Conservation (phyloP, 768 basidiomycete species). For the Pleurotus giganteus region DNA sequence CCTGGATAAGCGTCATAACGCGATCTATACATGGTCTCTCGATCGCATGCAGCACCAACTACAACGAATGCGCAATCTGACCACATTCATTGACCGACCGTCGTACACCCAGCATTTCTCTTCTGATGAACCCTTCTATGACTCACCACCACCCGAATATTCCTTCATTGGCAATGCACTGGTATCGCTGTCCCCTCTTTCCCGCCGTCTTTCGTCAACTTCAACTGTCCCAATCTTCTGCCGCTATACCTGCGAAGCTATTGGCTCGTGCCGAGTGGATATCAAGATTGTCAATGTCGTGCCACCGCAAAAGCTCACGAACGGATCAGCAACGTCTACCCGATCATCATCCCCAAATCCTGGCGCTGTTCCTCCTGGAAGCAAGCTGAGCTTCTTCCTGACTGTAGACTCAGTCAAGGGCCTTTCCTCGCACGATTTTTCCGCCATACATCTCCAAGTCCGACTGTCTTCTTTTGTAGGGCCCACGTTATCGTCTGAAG, state of each 20-base stretch:
- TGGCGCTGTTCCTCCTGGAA: conserved; percentile 63
- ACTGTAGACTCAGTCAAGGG: conserved; percentile 88
- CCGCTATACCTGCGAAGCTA: conserved; percentile 91
- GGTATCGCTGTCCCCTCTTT: conserved; percentile 79
- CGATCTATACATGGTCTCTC: conserved; percentile 90
- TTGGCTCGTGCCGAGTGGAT: conserved; percentile 89
- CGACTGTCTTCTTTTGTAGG: conserved; percentile 88
- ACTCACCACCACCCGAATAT: conserved; percentile 82
- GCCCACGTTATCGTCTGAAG: conserved; percentile 64
- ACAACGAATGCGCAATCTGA: conserved; percentile 90
- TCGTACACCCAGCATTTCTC: conserved; percentile 95
- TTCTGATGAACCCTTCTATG: conserved; percentile 90
- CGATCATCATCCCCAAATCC: conserved; percentile 76
- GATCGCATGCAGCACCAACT: conserved; percentile 87
- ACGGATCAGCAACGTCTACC: conserved; percentile 64
- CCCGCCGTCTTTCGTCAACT: conserved; percentile 69
- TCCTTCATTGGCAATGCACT: conserved; percentile 91
- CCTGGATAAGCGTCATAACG: conserved; percentile 81
- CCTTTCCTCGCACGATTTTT: conserved; percentile 86
- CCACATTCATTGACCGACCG: conserved; percentile 87
- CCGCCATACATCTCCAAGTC: conserved; percentile 81
- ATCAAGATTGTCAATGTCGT: conserved; percentile 77
- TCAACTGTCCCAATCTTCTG: conserved; percentile 89
- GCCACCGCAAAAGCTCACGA: conserved; percentile 54
- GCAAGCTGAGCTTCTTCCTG: conserved; percentile 82